These are phyloP conservation scores for Penicillium sp. DNA, from an alignment of 2,329 filamentous ascomycete species.

Conservation along the genomic window DNA sequence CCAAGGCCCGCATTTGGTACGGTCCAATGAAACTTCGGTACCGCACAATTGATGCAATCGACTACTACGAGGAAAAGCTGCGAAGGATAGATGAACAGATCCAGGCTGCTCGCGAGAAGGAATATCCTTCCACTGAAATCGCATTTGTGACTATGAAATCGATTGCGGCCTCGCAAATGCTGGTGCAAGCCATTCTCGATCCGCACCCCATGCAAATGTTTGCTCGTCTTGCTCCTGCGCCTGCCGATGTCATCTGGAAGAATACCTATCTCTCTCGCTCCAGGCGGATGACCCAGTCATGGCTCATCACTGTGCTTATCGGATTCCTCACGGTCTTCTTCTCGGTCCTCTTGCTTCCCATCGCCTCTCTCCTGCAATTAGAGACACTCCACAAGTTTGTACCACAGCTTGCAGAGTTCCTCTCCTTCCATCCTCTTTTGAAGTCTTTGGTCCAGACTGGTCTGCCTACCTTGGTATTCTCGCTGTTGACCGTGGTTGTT, in stretches of 20 bases:
- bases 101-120: conserved; percentile 64
- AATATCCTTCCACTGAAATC: conserved; percentile 74
- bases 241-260: conserved; percentile 89
- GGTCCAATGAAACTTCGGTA: conserved; percentile 71
- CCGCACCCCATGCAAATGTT: conserved; percentile 82
- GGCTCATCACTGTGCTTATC: conserved; percentile 81
- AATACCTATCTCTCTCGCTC: conserved; percentile 83
- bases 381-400: conserved; percentile 74
- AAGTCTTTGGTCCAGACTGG: conserved; percentile 81
- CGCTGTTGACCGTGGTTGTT: conserved; percentile 82
- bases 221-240: conserved; percentile 81
- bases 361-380: conserved; percentile 77
- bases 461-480: conserved; percentile 79
- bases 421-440: conserved; percentile 67
- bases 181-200: conserved; percentile 89
- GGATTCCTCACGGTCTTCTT: conserved; percentile 81
- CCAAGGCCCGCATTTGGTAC: conserved; percentile 72
- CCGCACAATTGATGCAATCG: conserved; percentile 80
- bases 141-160: conserved; percentile 98
- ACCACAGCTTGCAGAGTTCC: conserved; percentile 65
- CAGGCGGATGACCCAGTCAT: conserved; percentile 72
- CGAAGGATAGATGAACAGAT: conserved; percentile 76
- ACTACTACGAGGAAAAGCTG: conserved; percentile 88
- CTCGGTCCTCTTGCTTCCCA: conserved; percentile 74
- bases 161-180: conserved; percentile 89